These are phyloP conservation scores for Microthlaspi erraticum DNA, from an alignment of 345 rosid species.

Conservation along the genomic window DNA sequence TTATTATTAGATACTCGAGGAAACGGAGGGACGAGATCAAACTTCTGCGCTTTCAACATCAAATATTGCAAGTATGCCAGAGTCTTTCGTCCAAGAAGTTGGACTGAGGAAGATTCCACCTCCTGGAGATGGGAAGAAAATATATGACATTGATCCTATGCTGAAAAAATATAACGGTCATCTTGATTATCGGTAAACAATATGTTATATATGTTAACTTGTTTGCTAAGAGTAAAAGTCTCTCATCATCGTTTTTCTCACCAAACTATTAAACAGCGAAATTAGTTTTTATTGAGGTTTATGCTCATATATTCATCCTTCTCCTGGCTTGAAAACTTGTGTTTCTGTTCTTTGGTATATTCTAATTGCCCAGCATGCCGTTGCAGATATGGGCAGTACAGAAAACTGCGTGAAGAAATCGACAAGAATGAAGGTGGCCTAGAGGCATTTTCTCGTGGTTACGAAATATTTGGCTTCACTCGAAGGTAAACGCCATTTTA, in stretches of 20 bases:
- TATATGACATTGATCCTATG: conserved; percentile 87
- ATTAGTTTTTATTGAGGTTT: not conserved
- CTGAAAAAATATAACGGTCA: conserved; percentile 61
- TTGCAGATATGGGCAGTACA: conserved; percentile 71
- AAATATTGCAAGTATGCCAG: conserved; percentile 39
- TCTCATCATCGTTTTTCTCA: conserved; percentile 10
- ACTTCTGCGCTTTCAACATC: conserved; percentile 42
- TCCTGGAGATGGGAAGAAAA: conserved; percentile 77
- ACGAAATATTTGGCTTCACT: conserved; percentile 85
- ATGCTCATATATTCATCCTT: conserved; percentile 5
- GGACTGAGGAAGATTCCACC: conserved; percentile 58
- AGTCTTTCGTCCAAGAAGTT: conserved; percentile 39
- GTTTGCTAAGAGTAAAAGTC: conserved; percentile 15
- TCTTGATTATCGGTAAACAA: conserved; percentile 79
- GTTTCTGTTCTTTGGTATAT: conserved; percentile 23
- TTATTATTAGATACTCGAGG: conserved; percentile 20
- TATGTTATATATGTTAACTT: not conserved
- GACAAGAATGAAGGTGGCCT: conserved; percentile 87
- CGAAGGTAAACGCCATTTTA: conserved; percentile 56
- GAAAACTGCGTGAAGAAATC: conserved; percentile 68
- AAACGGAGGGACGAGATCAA: conserved; percentile 48
- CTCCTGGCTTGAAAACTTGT: not conserved
- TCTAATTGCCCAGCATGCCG: conserved; percentile 14
- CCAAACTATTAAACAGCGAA: not conserved
- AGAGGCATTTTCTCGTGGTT: conserved; percentile 92